Evolutionary conservation across 345 rosid species (phyloP), one percentile per base, ranked within the genome.

Genomic region (Noccaea bulbosa): DNA sequence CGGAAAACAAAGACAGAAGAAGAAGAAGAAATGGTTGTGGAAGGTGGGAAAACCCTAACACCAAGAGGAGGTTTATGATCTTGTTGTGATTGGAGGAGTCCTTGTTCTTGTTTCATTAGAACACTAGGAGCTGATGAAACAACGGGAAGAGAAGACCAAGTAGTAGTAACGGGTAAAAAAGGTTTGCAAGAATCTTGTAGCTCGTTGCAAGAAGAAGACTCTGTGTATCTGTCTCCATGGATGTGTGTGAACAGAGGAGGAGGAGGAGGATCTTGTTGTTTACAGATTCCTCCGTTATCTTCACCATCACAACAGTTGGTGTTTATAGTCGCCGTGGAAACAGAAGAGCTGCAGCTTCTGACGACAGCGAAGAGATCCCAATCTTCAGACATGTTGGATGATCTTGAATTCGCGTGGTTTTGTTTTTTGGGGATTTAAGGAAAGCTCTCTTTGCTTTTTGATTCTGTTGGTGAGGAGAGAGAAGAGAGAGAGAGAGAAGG

Each of bases 301-400:
- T 24, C 16, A 53, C 41, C 47, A 45, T 24, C 37, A 22, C 47
- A 12, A 45, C 46, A 41, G 14, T 79, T 84, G 39, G 78, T 16
- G 37, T 65, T 57, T 43, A 15, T 10, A 20, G 46, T 61, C 1
- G 49, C 46, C 33, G 71, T 44, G 5, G 67, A 56, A 11, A 57
- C 47, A 5, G 74, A 39, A 16, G 90, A 56, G 76, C 72, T 53
- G 74, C 87, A 90, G 71, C 94, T 78, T 75, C 86, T 86, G 8
- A 93, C 94, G 32, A 93, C 79, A 6, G 98, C 96, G 44, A 44
- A 73, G 35, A 93, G 88, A 83, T 91, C 98, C 98, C 97, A 93
- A 46, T 85, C 88, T 38, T 81, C 85, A 17, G 78, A 82, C 86
- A 76, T 83, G 49, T 4, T 4, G 4, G 63, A 4, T 46, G 35